Evolutionary conservation across 257 asterid genomes (phyloP).

Genomic region (Solanum ossicruentum): DNA sequence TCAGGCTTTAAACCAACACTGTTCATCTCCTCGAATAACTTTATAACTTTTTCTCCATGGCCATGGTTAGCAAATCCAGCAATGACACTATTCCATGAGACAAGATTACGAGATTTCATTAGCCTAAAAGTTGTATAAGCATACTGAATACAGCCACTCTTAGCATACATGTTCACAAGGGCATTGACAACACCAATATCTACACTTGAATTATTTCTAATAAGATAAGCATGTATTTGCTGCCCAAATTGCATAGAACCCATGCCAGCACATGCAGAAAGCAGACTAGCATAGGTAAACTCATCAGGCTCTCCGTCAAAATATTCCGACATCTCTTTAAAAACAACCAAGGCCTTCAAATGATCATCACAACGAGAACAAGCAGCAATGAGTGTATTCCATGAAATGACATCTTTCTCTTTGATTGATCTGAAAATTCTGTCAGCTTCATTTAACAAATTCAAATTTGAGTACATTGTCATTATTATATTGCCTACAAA

Average conservation of each 20-base stretch:
- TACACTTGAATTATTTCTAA: slow-evolving; percentile 24
- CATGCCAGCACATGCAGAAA: slow-evolving; percentile 49
- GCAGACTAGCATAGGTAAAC: slow-evolving; percentile 44
- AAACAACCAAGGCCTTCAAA: slow-evolving; percentile 28
- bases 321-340: slow-evolving; percentile 40
- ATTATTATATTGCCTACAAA: slow-evolving; percentile 50
- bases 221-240: slow-evolving; percentile 46
- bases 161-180: slow-evolving; percentile 73
- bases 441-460: slow-evolving; percentile 31
- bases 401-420: slow-evolving; percentile 45
- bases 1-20: slow-evolving; percentile 38
- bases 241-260: slow-evolving; percentile 43
- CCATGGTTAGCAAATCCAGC: slow-evolving; percentile 61
- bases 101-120: slow-evolving; percentile 34
- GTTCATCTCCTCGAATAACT: slow-evolving; percentile 35
- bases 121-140: slow-evolving; percentile 24
- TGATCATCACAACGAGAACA: slow-evolving; percentile 40
- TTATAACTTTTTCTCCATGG: slow-evolving; percentile 27
- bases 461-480: slow-evolving; percentile 35
- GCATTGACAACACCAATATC: slow-evolving; percentile 54
- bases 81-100: slow-evolving; percentile 68
- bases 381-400: slow-evolving; percentile 56
- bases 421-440: slow-evolving; percentile 33
- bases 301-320: slow-evolving; percentile 26
- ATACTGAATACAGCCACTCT: slow-evolving; percentile 36